These are phyloP conservation scores for Bromus sterilis DNA, from an alignment of 176 grass and related monocot genomes.

Conservation along the genomic window DNA sequence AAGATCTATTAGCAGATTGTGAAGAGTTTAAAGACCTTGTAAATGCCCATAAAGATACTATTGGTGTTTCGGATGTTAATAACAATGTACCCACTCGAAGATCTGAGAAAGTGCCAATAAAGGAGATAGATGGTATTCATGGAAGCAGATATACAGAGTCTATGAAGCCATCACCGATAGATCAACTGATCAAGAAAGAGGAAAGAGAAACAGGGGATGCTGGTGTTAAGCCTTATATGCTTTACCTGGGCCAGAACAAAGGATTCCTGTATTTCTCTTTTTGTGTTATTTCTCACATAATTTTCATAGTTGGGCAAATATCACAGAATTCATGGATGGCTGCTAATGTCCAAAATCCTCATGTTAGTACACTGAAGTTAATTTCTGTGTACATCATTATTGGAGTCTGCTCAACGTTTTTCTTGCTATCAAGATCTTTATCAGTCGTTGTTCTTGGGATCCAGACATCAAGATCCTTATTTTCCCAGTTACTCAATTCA, in stretches of 20 bases:
- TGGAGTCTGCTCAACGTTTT: constrained; percentile 38
- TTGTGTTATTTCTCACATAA: constrained; percentile 32
- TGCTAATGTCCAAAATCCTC: constrained; percentile 65
- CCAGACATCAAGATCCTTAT: constrained; percentile 80
- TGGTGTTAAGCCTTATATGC: constrained; percentile 62
- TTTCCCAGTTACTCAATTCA: constrained; percentile 67
- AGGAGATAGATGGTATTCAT: constrained; percentile 36
- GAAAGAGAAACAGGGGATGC: constrained; percentile 88
- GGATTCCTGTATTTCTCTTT: constrained; percentile 56
- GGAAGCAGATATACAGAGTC: no score
- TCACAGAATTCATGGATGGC: constrained; percentile 95
- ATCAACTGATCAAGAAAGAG: constrained; percentile 79
- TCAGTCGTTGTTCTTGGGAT: constrained; percentile 53
- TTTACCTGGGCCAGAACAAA: constrained; percentile 69
- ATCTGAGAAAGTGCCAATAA: constrained; percentile 21
- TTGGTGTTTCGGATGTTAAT: constrained; percentile 36
- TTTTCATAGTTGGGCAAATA: constrained; percentile 69
- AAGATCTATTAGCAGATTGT: constrained; percentile 47
- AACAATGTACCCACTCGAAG: neutral
- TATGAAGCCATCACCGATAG: constrained; percentile 15
- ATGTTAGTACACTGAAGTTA: constrained; percentile 54
- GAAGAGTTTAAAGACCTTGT: constrained; percentile 84
- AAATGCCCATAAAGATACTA: constrained; percentile 67
- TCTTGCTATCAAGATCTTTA: constrained; percentile 59
- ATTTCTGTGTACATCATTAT: constrained; percentile 71